Percentiles rank a stretch among this genome's conserved stretches.
Evolutionary conservation across 306 rosid species (phyloP).

Genomic region (Ormosia emarginata): DNA sequence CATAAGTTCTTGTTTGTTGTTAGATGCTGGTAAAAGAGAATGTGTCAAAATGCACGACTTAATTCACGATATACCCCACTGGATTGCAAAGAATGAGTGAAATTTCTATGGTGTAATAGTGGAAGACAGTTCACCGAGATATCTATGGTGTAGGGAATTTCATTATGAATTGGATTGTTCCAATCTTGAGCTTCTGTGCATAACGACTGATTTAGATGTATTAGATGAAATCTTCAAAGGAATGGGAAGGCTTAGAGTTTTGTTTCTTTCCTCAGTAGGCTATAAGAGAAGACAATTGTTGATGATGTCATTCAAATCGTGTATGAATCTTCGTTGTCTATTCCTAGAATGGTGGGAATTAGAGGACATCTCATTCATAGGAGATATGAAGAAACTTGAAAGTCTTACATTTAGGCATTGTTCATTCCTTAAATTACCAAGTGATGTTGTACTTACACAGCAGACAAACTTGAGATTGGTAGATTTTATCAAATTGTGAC

Average conservation of each 20-base stretch:
- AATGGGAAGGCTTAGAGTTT: slow-evolving; percentile 12
- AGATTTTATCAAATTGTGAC: neutral
- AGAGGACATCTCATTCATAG: neutral
- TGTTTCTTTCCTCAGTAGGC: neutral
- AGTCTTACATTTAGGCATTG: neutral
- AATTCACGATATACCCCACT: neutral
- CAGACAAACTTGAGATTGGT: slow-evolving; percentile 16
- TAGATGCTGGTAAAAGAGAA: neutral
- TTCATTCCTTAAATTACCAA: slow-evolving; percentile 21
- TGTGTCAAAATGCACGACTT: slow-evolving; percentile 27
- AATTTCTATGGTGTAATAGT: neutral
- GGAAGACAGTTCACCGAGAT: neutral
- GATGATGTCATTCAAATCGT: neutral
- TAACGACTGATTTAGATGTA: neutral
- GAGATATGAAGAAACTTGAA: slow-evolving; percentile 12
- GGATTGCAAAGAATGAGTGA: neutral
- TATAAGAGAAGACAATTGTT: too few relatives aligned
- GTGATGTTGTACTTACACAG: neutral
- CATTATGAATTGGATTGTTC: neutral
- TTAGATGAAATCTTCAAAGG: neutral
- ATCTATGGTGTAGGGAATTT: neutral
- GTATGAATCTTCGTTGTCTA: neutral
- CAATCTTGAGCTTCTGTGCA: neutral
- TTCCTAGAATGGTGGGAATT: accelerated
- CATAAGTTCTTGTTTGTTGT: neutral